phyloP scores from a whole-genome alignment of 257 asterid genomes.

The Hygrophila difformis region DNA sequence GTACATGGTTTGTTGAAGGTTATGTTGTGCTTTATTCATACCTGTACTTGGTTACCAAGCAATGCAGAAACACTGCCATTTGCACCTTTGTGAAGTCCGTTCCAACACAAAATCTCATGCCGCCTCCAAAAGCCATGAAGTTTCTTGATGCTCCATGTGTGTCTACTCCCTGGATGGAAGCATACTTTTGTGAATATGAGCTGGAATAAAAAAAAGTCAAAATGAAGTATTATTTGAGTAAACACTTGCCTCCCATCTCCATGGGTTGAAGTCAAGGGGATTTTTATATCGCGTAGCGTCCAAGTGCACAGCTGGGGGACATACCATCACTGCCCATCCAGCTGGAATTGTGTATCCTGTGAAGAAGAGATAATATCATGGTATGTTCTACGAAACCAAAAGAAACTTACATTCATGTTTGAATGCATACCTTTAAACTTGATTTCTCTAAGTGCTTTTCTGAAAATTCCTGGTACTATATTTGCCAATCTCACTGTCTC shows the following conservation, averaged over 20 bases:
- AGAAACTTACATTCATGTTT: not conserved
- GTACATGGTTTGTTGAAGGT: not conserved
- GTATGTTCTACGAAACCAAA: no score
- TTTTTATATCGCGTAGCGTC: conserved; percentile 55
- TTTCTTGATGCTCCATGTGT: conserved; percentile 53
- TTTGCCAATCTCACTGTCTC: conserved; percentile 85
- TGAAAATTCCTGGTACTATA: conserved; percentile 79
- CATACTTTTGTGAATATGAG: conserved; percentile 5
- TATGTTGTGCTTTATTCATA: conserved; percentile 28
- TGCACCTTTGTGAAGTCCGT: no score
- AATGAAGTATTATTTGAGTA: not conserved
- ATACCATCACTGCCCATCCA: no score
- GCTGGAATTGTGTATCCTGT: conserved; percentile 84
- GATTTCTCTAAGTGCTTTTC: conserved; percentile 59
- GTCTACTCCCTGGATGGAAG: conserved; percentile 48
- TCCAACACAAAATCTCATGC: no score
- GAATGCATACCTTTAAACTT: conserved; percentile 51
- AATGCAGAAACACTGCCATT: conserved; percentile 80
- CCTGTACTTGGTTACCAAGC: conserved; percentile 70
- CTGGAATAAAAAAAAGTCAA: not conserved
- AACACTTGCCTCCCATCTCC: conserved; percentile 84
- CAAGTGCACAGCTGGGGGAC: conserved; percentile 70
- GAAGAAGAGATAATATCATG: conserved; percentile 6
- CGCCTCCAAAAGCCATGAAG: no score
- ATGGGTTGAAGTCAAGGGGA: no score